phyloP scores from a whole-genome alignment of 768 basidiomycete species.

The Astraeus odoratus region DNA sequence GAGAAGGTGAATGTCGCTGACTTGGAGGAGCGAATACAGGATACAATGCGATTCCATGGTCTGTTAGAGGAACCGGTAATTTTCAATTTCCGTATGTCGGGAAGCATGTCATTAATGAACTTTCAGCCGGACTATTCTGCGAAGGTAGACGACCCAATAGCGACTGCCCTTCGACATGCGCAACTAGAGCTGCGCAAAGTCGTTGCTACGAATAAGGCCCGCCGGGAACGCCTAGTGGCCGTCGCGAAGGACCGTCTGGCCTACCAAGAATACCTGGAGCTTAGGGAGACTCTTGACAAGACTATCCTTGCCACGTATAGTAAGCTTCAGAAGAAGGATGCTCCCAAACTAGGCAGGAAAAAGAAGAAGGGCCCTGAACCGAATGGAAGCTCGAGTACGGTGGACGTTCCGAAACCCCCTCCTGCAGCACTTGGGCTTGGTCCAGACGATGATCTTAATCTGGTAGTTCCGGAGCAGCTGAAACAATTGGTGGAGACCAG shows the following conservation, averaged over 20 bases:
- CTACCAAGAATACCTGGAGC: constrained; percentile 85
- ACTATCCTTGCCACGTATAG: constrained; percentile 67
- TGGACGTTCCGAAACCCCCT: constrained; percentile 46
- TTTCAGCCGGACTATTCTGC: constrained; percentile 64
- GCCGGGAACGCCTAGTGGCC: constrained; percentile 62
- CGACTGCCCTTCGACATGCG: constrained; percentile 81
- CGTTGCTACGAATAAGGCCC: constrained; percentile 74
- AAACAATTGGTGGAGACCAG: constrained; percentile 69
- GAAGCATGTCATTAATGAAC: constrained; percentile 12
- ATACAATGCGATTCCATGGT: constrained; percentile 74
- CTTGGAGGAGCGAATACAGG: constrained; percentile 65
- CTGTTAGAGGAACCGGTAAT: constrained; percentile 64
- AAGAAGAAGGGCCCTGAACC: constrained; percentile 54
- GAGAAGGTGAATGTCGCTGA: constrained; percentile 77
- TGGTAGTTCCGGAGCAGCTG: constrained; percentile 63
- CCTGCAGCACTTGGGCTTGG: constrained; percentile 67
- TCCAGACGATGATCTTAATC: constrained; percentile 56
- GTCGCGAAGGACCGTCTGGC: constrained; percentile 84
- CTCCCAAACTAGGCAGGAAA: constrained; percentile 61
- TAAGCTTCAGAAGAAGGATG: constrained; percentile 80
- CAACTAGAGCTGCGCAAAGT: constrained; percentile 77
- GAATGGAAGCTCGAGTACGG: constrained; percentile 25
- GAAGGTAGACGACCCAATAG: constrained; percentile 90
- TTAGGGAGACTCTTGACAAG: constrained; percentile 82
- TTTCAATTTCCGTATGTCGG: constrained; percentile 11